Evolutionary conservation across 257 asterid genomes (phyloP).

Genomic region (Galeopsis tetrahit): DNA sequence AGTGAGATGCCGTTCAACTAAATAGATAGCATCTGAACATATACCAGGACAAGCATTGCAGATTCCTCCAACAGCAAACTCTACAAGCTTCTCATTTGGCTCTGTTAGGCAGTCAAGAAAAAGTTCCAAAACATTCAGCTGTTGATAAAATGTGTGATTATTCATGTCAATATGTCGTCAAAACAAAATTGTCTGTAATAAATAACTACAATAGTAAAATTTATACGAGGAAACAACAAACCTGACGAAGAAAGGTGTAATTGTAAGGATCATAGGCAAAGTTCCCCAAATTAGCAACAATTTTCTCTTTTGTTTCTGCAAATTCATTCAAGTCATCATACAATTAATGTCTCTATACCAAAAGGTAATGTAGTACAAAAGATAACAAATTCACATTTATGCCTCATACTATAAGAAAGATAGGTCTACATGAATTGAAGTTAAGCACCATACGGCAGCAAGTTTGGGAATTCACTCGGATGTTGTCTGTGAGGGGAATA

Average conservation of each 20-base stretch:
- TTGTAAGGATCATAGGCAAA: conserved; percentile 97
- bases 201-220: not conserved
- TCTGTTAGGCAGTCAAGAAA: conserved; percentile 92
- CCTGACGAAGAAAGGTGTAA: conserved; percentile 85
- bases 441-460: conserved; percentile 10
- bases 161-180: conserved; percentile 5
- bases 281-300: conserved; percentile 85
- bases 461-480: not conserved
- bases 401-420: conserved; percentile 1
- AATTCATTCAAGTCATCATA: conserved; percentile 26
- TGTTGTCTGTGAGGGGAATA: not conserved
- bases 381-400: not conserved
- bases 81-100: conserved; percentile 86
- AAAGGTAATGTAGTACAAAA: not conserved
- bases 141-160: conserved; percentile 32
- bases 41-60: conserved; percentile 87
- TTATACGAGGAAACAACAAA: conserved; percentile 32
- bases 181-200: not conserved
- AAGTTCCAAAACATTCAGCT: conserved; percentile 91
- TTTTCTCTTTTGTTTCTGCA: conserved; percentile 86
- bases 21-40: not conserved
- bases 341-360: conserved; percentile 19
- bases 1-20: not conserved
- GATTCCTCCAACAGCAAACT: conserved; percentile 90
- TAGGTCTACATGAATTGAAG: conserved; percentile 19